These are phyloP conservation scores for Puccinellia tenuiflora DNA, from an alignment of 176 grass and related monocot genomes.

Conservation along the genomic window DNA sequence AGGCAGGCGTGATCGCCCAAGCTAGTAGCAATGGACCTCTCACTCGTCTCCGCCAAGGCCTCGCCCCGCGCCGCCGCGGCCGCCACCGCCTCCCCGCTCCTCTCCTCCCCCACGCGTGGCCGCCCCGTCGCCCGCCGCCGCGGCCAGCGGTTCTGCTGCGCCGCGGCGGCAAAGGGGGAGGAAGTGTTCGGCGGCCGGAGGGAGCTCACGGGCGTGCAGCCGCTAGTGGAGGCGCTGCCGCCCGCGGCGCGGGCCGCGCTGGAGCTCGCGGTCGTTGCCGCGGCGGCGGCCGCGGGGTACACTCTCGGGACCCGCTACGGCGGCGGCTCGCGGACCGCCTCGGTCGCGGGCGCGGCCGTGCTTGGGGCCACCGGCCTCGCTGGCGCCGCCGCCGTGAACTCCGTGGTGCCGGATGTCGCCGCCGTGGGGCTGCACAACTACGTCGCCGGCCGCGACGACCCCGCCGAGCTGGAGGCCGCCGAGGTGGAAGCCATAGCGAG, in stretches of 20 bases:
- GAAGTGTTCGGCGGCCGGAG: slow-evolving; percentile 50
- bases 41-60: slow-evolving; percentile 11
- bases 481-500: slow-evolving; percentile 64
- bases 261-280: slow-evolving; percentile 51
- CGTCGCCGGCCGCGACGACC: slow-evolving; percentile 65
- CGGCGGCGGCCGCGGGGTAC: slow-evolving; percentile 47
- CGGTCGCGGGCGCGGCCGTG: slow-evolving; percentile 46
- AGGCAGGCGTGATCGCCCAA: not conserved
- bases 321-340: slow-evolving; percentile 33
- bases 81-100: not conserved
- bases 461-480: slow-evolving; percentile 40
- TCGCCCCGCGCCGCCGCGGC: not conserved
- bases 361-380: slow-evolving; percentile 55
- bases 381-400: slow-evolving; percentile 54
- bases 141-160: slow-evolving; percentile 4
- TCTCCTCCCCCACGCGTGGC: not conserved
- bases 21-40: slow-evolving; percentile 18
- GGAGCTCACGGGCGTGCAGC: slow-evolving; percentile 59
- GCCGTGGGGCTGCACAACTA: slow-evolving; percentile 83
- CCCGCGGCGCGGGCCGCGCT: slow-evolving; percentile 53
- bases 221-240: slow-evolving; percentile 54
- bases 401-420: slow-evolving; percentile 72
- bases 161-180: not conserved
- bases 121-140: not conserved
- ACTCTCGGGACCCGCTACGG: slow-evolving; percentile 54